Evolutionary conservation across 208 protist genomes (phyloP), one percentile per base, ranked within the genome.

Genomic region (Herpetomonas samuelpessoai): DNA sequence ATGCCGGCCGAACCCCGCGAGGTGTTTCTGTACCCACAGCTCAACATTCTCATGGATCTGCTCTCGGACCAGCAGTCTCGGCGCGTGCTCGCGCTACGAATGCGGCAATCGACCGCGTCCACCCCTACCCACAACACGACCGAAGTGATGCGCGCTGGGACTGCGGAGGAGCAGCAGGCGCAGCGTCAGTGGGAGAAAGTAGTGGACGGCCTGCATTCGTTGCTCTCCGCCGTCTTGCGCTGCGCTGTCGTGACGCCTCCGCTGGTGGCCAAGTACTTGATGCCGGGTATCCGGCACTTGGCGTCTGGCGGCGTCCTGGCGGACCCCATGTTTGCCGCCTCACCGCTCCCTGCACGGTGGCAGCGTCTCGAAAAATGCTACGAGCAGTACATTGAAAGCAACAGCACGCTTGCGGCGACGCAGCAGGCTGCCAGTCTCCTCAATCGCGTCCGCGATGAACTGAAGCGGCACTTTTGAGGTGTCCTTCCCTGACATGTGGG

Each of bases 1-100:
- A 86, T 88, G 65, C 81, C 85, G 6, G 71, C 85, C 0, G 85
- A 92, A 55, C 81, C 76, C 39, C 74, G 81, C 7, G 85, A 92
- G 45, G 62, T 50, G 29, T 71, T 81, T 51, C 66, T 92, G 6
- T 92, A 88, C 55, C 78, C 77, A 12, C 58, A 79, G n/a, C 71
- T 92, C 2, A 35, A 51, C n/a, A 57, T 54, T 0, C 68, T 88
- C 54, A 81, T 86, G 71, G 57, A 78, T 29, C 70, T 72, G 9
- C 65, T 92, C 30, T 62, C 59, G 27, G 61, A 82, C 24, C 49
- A 71, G 58, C 65, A 63, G 26, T 53, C 65, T 3, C 28, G 62
- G 46, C 65, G 28, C 48, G 46, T 22, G 56, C 54, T 39, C 49
- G 48, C 27, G 30, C 53, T 9, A 60, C 55, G 16, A 48, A 44